A percentile compares a stretch with the other conserved stretches of the same genome.
Evolutionary conservation across 2,329 filamentous ascomycete species (phyloP).

Genomic region (Trichoderma cornu-damae): DNA sequence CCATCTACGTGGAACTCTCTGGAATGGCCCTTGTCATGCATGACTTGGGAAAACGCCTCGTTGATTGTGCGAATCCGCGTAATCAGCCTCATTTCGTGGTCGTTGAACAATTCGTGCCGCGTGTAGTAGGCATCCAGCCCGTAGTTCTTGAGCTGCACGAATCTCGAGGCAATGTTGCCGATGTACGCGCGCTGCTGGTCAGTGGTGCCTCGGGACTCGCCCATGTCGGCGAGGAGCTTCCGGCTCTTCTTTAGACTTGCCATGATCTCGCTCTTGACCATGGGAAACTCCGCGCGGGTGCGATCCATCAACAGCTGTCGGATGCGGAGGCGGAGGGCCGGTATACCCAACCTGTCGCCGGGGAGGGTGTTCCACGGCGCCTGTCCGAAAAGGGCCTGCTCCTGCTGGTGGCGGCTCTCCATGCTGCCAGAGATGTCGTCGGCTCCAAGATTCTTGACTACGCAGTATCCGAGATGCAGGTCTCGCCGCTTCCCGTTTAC

Average conservation of each 20-base stretch:
- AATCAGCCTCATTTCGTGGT: slow-evolving; percentile 32
- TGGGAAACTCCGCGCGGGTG: slow-evolving; percentile 36
- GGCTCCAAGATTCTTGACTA: slow-evolving; percentile 45
- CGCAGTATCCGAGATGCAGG: slow-evolving; percentile 44
- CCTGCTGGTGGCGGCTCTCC: slow-evolving; percentile 29
- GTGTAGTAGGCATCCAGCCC: slow-evolving; percentile 36
- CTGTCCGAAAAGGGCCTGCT: slow-evolving; percentile 36
- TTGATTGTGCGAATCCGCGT: slow-evolving; percentile 37
- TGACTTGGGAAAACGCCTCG: slow-evolving; percentile 30
- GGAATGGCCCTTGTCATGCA: slow-evolving; percentile 27
- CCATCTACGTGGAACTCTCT: neutral
- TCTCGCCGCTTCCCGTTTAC: slow-evolving; percentile 37
- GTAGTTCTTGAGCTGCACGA: slow-evolving; percentile 26
- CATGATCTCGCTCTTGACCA: slow-evolving; percentile 31
- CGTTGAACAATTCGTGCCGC: slow-evolving; percentile 28
- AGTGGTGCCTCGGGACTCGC: slow-evolving; percentile 26
- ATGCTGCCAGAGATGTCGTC: slow-evolving; percentile 36
- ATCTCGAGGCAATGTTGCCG: slow-evolving; percentile 30
- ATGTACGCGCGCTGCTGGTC: slow-evolving; percentile 35
- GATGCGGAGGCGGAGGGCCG: slow-evolving; percentile 34
- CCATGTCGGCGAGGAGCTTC: slow-evolving; percentile 28
- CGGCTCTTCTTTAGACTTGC: slow-evolving; percentile 18
- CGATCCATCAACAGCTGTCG: slow-evolving; percentile 37
- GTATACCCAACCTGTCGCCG: slow-evolving; percentile 32
- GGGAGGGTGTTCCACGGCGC: slow-evolving; percentile 34